Evolutionary conservation across 2,329 filamentous ascomycete species (phyloP).

Genomic region (Aphanoascus verrucosus): DNA sequence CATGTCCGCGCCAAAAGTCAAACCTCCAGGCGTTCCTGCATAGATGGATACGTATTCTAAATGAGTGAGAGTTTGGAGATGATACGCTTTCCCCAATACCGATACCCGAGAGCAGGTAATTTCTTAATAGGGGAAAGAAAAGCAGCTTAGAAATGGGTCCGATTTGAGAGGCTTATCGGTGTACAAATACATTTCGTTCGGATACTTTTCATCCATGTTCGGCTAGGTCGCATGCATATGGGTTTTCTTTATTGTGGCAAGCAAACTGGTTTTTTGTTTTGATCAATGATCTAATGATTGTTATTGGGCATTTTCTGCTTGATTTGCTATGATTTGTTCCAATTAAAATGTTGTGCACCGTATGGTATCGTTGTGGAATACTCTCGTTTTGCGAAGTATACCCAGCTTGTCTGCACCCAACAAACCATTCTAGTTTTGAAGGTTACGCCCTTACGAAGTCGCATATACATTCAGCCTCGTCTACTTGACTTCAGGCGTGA

Average conservation of each 20-base stretch:
- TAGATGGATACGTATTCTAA: not conserved
- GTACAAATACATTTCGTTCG: constrained; percentile 2
- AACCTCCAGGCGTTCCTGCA: constrained; percentile 4
- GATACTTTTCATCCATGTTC: not conserved
- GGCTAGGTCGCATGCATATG: not conserved
- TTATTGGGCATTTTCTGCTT: not conserved
- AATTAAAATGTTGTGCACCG: not conserved
- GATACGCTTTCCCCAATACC: not conserved
- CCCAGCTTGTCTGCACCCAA: not conserved
- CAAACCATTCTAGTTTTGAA: no score
- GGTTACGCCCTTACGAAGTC: no score
- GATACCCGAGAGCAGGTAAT: not conserved
- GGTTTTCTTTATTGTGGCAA: not conserved
- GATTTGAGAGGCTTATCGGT: not conserved
- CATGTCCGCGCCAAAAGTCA: constrained; percentile 15
- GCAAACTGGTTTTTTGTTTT: not conserved
- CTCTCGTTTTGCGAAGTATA: not conserved
- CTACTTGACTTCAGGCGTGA: no score
- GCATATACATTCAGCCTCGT: no score
- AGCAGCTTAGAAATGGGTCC: not conserved
- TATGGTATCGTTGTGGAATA: not conserved
- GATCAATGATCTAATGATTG: constrained; percentile 2
- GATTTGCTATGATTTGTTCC: not conserved
- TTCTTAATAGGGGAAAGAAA: not conserved
- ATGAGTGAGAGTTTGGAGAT: not conserved